Base-by-base conservation (phyloP, 2,329 filamentous ascomycete species). In the Claviceps cyperi region DNA sequence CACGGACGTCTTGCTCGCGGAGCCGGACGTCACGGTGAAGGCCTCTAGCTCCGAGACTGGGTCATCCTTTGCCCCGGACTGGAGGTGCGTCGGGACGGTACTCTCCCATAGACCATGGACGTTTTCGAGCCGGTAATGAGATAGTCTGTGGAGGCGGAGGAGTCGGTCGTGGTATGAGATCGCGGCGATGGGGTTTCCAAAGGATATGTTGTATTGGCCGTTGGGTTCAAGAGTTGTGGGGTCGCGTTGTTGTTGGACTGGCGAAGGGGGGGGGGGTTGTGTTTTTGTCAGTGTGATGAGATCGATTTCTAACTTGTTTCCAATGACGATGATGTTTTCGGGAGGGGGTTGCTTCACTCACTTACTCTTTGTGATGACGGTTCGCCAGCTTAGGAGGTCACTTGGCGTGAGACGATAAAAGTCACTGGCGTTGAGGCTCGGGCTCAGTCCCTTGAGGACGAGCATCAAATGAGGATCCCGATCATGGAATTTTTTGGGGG, bases 121-220 rank as follows among this genome's bases (percentile, higher is more conserved):
- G 49, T 59, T 57, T 61, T 66, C 47, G 53, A 60, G 52, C 43
- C 59, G 63, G 45, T 60, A 53, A 14, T 58, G 60, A 47, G 60
- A 55, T 45, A 67, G 60, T 21, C 56, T 54, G 47, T 66, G 59
- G 14, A 69, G 58, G 39, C 63, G 65, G 19, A 61, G 53, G 51
- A 68, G 53, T 48, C 62, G 62, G 50, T 60, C 59, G 49, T 76
- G 73, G 63, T 86, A 90, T 40, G 76, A 70, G 7, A 68, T 62
- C 0, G 84, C 84, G 13, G 80, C 60, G 21, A 70, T 75, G 53
- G 75, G 70, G 69, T 32, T 32, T 32, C 28, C 28, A 4, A 90
- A 91, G 50, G 86, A 70, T 50, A 91, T 67, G 64, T 77, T 81
- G 67, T 89, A 90, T 57, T 74, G 74, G 52, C 78, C 80, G 1